Base-by-base conservation (phyloP, 495 filamentous ascomycete genomes). In the Ascobolus immersus region DNA sequence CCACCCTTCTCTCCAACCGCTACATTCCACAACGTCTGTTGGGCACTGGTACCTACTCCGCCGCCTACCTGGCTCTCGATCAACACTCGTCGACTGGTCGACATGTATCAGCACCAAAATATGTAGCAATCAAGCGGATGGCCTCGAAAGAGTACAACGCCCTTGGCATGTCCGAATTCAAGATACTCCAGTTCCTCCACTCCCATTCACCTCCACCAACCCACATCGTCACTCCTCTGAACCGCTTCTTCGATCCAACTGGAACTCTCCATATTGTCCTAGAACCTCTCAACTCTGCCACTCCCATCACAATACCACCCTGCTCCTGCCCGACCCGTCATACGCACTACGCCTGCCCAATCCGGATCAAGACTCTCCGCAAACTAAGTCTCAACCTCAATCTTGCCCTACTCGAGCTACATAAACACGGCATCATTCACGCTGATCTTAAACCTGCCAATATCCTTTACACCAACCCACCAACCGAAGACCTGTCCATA, bases 361-460 rank as follows among this genome's bases (percentile, higher is more conserved):
- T 12, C n/a, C 32, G 46, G 2, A 41, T 45, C 21, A 33, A 40
- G 5, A 23, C 39, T 6, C 36, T 49, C 22, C 46, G 42, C 11
- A 45, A 49, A 17, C 31, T 49, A 23, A 33, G 45, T 14, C n/a
- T 43, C 8, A 45, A 49, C 9, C 8, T 49, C 2, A 38, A 49
- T 10, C 36, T 32, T 5, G 46, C 38, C 10, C 17, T 49, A 18
- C 17, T 39, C 7, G 38, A 33, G 17, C 28, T 49, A 17, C 46
- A 49, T 28, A 33, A 39, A 3, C 33, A 39, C 17, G 38, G 38
- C 23, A 11, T 49, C 10, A 49, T 49, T 21, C 46, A 49, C 24
- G 39, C 41, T 9, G 46, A 49, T 27, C 41, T 49, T n/a, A 44
- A 41, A n/a, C 46, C 46, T 2, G 35, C 38, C 9, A 49, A 49